Evolutionary conservation across 768 basidiomycete genomes (phyloP).

Genomic region (Hygrophorus pudorinus): DNA sequence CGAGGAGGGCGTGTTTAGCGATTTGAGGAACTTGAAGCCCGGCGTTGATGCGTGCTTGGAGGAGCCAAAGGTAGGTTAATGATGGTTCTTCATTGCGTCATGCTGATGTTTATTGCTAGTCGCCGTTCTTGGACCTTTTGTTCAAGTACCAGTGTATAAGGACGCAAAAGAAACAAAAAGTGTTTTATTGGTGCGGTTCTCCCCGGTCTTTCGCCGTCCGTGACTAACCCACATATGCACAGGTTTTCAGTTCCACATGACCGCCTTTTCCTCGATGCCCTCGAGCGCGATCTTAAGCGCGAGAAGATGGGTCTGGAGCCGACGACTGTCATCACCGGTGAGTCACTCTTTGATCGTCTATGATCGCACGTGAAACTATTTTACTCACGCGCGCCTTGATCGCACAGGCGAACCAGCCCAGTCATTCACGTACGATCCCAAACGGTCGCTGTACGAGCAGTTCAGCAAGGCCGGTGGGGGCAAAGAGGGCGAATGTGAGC

Average conservation of each 20-base stretch:
- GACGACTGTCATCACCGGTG: slow-evolving; percentile 50
- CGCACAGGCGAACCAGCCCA: slow-evolving; percentile 72
- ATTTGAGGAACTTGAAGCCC: slow-evolving; percentile 88
- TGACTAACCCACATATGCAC: slow-evolving; percentile 4
- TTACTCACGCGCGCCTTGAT: neutral
- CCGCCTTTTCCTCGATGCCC: slow-evolving; percentile 90
- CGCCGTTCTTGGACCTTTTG: slow-evolving; percentile 83
- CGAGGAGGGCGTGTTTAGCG: slow-evolving; percentile 93
- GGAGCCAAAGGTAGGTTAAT: slow-evolving; percentile 76
- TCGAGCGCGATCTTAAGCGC: slow-evolving; percentile 92
- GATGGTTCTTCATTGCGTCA: neutral
- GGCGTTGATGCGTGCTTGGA: slow-evolving; percentile 88
- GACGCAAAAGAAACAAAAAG: slow-evolving; percentile 98
- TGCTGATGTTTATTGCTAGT: slow-evolving; percentile 46
- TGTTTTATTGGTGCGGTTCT: slow-evolving; percentile 83
- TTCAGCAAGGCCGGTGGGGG: slow-evolving; percentile 45
- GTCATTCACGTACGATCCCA: slow-evolving; percentile 84
- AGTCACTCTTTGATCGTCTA: neutral
- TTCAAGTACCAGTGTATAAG: slow-evolving; percentile 97
- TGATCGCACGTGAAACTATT: neutral
- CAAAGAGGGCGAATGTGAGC: slow-evolving; percentile 31
- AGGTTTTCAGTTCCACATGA: slow-evolving; percentile 98
- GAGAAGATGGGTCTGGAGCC: slow-evolving; percentile 87
- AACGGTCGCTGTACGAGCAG: slow-evolving; percentile 81
- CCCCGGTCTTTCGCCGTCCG: slow-evolving; percentile 9